A percentile compares a stretch with the other conserved stretches of the same genome.
Evolutionary conservation across 2,329 filamentous ascomycete genomes (phyloP).

Genomic region (Nemania sp.): DNA sequence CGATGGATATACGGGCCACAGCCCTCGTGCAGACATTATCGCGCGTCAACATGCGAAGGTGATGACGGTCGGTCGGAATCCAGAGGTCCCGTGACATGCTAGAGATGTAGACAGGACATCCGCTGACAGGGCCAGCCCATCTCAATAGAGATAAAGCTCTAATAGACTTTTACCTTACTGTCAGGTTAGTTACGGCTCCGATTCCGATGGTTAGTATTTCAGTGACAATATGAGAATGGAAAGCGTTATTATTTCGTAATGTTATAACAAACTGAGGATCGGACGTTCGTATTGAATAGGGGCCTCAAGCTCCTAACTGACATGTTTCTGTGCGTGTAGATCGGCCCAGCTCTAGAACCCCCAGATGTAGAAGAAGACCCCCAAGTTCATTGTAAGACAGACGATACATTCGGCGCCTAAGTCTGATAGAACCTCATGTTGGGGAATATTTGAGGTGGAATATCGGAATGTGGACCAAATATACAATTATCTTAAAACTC

Average conservation of each 20-base stretch:
- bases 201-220: conserved; percentile 15
- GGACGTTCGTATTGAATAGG: conserved; percentile 7
- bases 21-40: conserved; percentile 27
- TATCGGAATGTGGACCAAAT: too few species aligned
- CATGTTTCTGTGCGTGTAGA: conserved; percentile 17
- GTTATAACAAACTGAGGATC: conserved; percentile 21
- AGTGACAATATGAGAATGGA: conserved; percentile 13
- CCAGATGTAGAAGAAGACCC: too few species aligned
- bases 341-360: too few species aligned
- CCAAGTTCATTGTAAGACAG: too few species aligned
- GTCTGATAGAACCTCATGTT: too few species aligned
- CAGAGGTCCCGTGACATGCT: conserved; percentile 19
- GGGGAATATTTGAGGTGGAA: too few species aligned
- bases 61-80: conserved; percentile 23
- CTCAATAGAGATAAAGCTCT: conserved; percentile 11
- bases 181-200: conserved; percentile 16
- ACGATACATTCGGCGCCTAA: too few species aligned
- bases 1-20: conserved; percentile 24
- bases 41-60: conserved; percentile 18
- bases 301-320: conserved; percentile 12
- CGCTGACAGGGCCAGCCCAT: conserved; percentile 20
- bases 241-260: conserved; percentile 13
- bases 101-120: conserved; percentile 22
- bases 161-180: conserved; percentile 20
- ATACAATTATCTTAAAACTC: too few species aligned